These are phyloP conservation scores for Ophiostoma tasmaniense DNA, from an alignment of 2,329 filamentous ascomycete species.

Conservation along the genomic window DNA sequence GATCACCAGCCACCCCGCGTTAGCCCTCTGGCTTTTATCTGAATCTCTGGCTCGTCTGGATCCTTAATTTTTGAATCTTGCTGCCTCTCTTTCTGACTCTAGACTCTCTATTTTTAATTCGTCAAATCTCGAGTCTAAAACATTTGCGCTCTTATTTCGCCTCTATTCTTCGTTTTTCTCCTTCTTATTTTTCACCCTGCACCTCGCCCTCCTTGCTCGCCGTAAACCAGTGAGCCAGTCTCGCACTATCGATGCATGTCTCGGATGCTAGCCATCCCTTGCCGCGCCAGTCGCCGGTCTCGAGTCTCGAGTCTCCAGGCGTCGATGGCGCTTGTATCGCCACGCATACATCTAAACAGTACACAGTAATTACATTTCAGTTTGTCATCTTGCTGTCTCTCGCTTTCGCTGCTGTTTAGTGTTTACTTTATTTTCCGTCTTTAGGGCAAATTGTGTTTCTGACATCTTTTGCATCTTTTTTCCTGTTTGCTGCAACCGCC, in stretches of 20 bases:
- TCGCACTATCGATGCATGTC: not conserved
- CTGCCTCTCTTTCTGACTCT: not conserved
- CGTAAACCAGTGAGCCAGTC: not conserved
- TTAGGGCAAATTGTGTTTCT: not conserved
- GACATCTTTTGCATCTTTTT: not conserved
- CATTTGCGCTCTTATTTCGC: not conserved
- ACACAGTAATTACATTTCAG: not conserved
- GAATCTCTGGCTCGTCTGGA: too few relatives aligned
- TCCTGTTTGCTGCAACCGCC: not conserved
- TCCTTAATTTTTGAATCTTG: too few relatives aligned
- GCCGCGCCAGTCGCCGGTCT: not conserved
- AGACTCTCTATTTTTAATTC: not conserved
- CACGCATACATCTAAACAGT: not conserved
- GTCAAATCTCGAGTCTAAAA: not conserved
- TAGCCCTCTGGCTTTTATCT: not conserved
- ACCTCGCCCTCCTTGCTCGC: not conserved
- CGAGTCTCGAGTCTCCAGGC: not conserved
- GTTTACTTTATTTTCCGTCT: not conserved
- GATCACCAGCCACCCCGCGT: slow-evolving; percentile 4
- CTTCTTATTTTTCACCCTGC: not conserved
- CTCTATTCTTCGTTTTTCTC: not conserved
- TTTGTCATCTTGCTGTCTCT: not conserved
- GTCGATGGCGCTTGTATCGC: not conserved
- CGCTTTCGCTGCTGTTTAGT: not conserved
- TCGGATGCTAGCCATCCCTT: slow-evolving; percentile 1